Evolutionary conservation across 257 asterid genomes (phyloP).

Genomic region (Solanum ahanhuiri): DNA sequence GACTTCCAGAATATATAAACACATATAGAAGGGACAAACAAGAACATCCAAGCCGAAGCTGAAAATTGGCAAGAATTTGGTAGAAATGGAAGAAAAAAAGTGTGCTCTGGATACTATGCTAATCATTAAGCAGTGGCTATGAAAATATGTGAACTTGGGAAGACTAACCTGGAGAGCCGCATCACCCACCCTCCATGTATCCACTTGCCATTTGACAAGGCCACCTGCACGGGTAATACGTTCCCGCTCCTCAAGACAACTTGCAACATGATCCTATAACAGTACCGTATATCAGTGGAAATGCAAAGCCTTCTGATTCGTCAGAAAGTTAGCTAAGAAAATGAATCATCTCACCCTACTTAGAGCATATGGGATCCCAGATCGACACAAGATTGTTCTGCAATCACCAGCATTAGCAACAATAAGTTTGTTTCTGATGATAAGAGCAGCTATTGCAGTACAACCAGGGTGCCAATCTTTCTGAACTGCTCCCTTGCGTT

Average conservation of each 20-base stretch:
- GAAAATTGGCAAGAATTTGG: not conserved
- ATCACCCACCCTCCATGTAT: conserved; percentile 91
- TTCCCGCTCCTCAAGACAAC: conserved; percentile 81
- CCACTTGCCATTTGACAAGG: conserved; percentile 75
- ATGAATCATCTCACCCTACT: conserved; percentile 62
- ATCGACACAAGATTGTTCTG: conserved; percentile 71
- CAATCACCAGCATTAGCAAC: conserved; percentile 99
- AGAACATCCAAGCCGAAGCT: not conserved
- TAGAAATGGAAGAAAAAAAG: not conserved
- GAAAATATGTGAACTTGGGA: not conserved
- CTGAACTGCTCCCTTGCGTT: conserved; percentile 44
- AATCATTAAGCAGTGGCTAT: not conserved
- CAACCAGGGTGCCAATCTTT: conserved; percentile 93
- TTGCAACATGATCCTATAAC: conserved; percentile 91
- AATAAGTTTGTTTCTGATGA: conserved; percentile 56
- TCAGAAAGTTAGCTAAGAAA: not conserved
- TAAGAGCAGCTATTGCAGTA: conserved; percentile 72
- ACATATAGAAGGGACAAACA: not conserved
- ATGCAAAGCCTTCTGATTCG: not conserved
- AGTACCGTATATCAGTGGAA: conserved; percentile 11
- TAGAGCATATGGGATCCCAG: conserved; percentile 57
- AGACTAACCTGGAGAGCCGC: conserved; percentile 86
- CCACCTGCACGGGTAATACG: conserved; percentile 67
- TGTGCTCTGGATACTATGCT: not conserved
- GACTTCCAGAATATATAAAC: not conserved